phyloP scores from a whole-genome alignment of 1,284 basidiomycete species.

The Prillingera fragicola region DNA sequence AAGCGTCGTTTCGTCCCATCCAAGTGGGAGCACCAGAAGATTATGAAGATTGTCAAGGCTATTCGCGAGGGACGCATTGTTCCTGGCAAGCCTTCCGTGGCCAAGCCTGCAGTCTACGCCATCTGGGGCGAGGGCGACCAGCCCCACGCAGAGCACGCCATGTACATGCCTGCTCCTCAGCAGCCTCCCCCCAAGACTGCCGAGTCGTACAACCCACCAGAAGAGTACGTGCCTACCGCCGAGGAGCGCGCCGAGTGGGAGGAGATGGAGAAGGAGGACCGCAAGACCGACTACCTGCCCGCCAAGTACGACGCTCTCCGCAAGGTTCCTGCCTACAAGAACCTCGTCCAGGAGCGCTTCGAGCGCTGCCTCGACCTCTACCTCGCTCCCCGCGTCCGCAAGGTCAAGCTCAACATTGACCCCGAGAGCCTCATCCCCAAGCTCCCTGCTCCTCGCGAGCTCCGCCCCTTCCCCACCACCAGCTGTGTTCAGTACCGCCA shows the following conservation, averaged over 20 bases:
- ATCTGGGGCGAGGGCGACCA: slow-evolving; percentile 75
- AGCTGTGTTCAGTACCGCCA: slow-evolving; percentile 66
- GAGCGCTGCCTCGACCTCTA: slow-evolving; percentile 93
- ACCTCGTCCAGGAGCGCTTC: slow-evolving; percentile 92
- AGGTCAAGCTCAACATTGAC: slow-evolving; percentile 81
- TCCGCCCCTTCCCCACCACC: slow-evolving; percentile 91
- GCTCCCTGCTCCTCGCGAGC: slow-evolving; percentile 85
- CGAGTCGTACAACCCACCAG: slow-evolving; percentile 98
- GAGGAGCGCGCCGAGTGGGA: slow-evolving; percentile 82
- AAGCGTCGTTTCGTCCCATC: slow-evolving; percentile 95
- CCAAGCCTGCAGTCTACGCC: slow-evolving; percentile 72
- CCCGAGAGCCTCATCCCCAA: slow-evolving; percentile 89
- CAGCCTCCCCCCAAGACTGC: slow-evolving; percentile 79
- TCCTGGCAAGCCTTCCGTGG: slow-evolving; percentile 74
- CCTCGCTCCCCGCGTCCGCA: slow-evolving; percentile 86
- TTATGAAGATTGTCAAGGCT: slow-evolving; percentile 99
- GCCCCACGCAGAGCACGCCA: slow-evolving; percentile 64
- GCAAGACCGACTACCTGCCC: slow-evolving; percentile 84
- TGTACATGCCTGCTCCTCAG: slow-evolving; percentile 86
- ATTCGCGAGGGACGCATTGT: slow-evolving; percentile 93
- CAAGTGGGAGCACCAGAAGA: slow-evolving; percentile 99
- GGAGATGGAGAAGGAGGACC: slow-evolving; percentile 78
- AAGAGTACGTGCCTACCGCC: slow-evolving; percentile 90
- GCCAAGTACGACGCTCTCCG: slow-evolving; percentile 80
- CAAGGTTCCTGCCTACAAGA: slow-evolving; percentile 83